Evolutionary conservation across 306 rosid genomes (phyloP).

Genomic region (Sechiopsis laciniata): DNA sequence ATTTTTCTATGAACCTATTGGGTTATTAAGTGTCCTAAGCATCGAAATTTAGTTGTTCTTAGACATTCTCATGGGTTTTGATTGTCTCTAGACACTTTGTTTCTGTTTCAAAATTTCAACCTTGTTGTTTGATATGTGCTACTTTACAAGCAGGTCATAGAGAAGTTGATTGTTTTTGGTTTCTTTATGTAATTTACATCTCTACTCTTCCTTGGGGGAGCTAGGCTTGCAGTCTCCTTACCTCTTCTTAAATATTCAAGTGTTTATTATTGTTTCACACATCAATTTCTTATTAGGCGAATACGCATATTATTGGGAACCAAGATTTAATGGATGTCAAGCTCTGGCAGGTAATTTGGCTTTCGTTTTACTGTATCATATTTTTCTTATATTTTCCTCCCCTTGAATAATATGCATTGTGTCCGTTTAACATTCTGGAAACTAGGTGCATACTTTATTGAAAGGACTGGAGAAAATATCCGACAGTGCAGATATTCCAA

Average conservation of each 20-base stretch:
- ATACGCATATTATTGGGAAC: conserved; percentile 77
- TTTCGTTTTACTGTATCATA: conserved; percentile 14
- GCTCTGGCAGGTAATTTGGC: conserved; percentile 80
- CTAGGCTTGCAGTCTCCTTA: background rate
- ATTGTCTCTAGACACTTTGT: background rate
- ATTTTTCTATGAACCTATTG: background rate
- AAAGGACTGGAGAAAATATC: conserved; percentile 97
- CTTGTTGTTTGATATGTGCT: conserved; percentile 15
- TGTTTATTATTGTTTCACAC: background rate
- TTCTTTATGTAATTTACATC: background rate
- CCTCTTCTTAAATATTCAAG: too few species aligned
- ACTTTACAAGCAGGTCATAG: background rate
- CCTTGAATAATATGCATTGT: conserved; percentile 15
- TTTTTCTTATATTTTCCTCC: background rate
- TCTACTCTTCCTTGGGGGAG: too few species aligned
- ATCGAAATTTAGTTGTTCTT: background rate
- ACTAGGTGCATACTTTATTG: conserved; percentile 85
- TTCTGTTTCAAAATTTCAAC: conserved; percentile 13
- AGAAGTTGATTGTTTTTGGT: background rate
- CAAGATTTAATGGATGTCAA: conserved; percentile 87
- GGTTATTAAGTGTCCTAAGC: conserved; percentile 3
- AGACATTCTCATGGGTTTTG: background rate
- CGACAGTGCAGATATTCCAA: conserved; percentile 92
- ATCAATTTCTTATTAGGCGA: conserved; percentile 51
- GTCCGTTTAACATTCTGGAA: conserved; percentile 20